Percentiles rank a stretch among this genome's conserved stretches.
Conservation (phyloP, 1,139 yeast genomes). For the Chernovozyma sophiae-reginae region DNA sequence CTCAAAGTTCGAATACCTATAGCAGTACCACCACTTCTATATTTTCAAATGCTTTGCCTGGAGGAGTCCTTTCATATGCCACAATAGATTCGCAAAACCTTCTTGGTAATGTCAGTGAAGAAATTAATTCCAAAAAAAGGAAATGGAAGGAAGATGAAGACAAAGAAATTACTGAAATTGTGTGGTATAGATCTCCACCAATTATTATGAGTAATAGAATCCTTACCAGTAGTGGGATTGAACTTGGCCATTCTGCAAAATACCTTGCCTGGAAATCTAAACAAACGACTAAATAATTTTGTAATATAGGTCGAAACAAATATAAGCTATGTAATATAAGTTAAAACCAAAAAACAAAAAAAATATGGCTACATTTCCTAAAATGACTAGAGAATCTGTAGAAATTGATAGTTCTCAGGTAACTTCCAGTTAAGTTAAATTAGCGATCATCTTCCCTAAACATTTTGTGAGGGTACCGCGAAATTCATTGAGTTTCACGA, state of each 20-base stretch:
- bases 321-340: too few relatives aligned
- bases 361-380: too few relatives aligned
- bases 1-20: slow-evolving; percentile 18
- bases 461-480: too few relatives aligned
- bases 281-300: slow-evolving; percentile 4
- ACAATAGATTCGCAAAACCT: slow-evolving; percentile 20
- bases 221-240: slow-evolving; percentile 20
- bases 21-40: slow-evolving; percentile 29
- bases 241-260: slow-evolving; percentile 64
- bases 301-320: neutral
- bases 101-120: slow-evolving; percentile 16
- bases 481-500: too few relatives aligned
- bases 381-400: too few relatives aligned
- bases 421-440: too few relatives aligned
- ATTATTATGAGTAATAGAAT: slow-evolving; percentile 52
- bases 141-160: slow-evolving; percentile 16
- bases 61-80: slow-evolving; percentile 39
- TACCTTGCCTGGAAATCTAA: slow-evolving; percentile 64
- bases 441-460: too few relatives aligned
- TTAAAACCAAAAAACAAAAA: too few relatives aligned
- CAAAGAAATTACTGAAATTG: slow-evolving; percentile 37
- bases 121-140: slow-evolving; percentile 21
- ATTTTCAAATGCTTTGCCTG: slow-evolving; percentile 35
- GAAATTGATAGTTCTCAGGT: too few relatives aligned
- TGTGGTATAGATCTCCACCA: slow-evolving; percentile 86